Conservation (phyloP, 139 green algal species). For the Marvania coccoides region DNA sequence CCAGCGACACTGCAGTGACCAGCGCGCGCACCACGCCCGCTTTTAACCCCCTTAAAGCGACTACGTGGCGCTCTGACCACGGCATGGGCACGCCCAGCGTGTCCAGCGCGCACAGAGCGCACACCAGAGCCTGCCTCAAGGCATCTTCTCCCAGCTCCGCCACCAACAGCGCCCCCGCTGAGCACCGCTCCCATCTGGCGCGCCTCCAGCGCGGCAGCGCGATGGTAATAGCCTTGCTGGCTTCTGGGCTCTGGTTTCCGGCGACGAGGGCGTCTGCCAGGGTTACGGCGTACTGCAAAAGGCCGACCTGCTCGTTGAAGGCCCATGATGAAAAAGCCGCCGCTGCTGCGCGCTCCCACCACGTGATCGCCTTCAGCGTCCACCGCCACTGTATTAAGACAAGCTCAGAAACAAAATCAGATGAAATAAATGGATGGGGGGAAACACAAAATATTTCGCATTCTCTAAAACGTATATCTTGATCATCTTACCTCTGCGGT, state of each 20-base stretch:
- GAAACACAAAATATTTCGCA: too few relatives aligned
- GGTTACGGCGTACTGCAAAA: conserved; percentile 20
- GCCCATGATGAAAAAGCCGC: conserved; percentile 13
- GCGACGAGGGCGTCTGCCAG: conserved; percentile 8
- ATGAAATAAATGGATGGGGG: too few relatives aligned
- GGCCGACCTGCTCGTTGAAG: conserved; percentile 18
- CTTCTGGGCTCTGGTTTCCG: too few relatives aligned
- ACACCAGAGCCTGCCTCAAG: conserved; percentile 3
- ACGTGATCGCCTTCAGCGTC: conserved; percentile 28
- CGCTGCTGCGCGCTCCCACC: conserved; percentile 28
- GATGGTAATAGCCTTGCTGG: too few relatives aligned
- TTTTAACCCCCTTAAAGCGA: too few relatives aligned
- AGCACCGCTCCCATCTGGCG: conserved; percentile 31
- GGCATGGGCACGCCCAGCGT: conserved; percentile 31
- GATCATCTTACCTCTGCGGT: conserved; percentile 4
- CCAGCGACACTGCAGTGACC: too few relatives aligned
- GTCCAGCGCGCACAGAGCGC: conserved; percentile 19
- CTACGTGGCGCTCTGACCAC: conserved; percentile 3
- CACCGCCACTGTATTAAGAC: conserved; percentile 8
- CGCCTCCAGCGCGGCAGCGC: conserved; percentile 3
- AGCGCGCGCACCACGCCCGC: too few relatives aligned
- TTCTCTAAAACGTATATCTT: too few relatives aligned
- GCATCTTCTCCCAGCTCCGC: conserved; percentile 1
- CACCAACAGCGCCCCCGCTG: conserved; percentile 12
- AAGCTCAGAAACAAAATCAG: too few relatives aligned